Conservation (phyloP, 1,139 yeast genomes). For the Hyphopichia fennica region DNA sequence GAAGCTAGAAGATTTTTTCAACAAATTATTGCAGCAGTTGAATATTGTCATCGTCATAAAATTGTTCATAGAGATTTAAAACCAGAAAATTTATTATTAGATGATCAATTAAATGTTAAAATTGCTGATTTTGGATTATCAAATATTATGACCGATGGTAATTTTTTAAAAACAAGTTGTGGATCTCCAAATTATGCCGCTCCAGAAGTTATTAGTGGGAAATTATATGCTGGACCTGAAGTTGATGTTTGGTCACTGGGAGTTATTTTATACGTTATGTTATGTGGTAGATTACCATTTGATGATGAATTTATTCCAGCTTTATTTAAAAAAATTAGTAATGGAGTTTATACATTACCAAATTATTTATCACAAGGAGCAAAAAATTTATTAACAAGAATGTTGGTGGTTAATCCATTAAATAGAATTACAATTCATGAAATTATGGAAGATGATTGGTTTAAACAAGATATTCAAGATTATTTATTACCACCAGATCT, state of each 20-base stretch:
- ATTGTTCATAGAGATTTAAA: constrained; percentile 83
- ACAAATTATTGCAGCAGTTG: constrained; percentile 96
- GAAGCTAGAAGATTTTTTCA: constrained; percentile 96
- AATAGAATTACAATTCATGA: constrained; percentile 94
- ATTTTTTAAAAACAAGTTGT: constrained; percentile 91
- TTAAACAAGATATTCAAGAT: constrained; percentile 77
- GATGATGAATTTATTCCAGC: constrained; percentile 98
- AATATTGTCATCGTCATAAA: constrained; percentile 96
- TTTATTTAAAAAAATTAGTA: constrained; percentile 87
- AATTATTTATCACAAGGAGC: constrained; percentile 88
- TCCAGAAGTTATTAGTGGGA: constrained; percentile 96
- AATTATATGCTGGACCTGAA: constrained; percentile 96
- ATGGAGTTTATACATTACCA: constrained; percentile 93
- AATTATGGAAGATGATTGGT: constrained; percentile 96
- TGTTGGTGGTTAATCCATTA: constrained; percentile 95
- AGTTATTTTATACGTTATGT: constrained; percentile 92
- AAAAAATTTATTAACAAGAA: constrained; percentile 77
- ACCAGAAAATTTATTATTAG: constrained; percentile 67
- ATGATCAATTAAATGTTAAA: constrained; percentile 88
- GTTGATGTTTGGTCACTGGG: constrained; percentile 99
- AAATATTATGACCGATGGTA: constrained; percentile 97
- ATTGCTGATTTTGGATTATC: constrained; percentile 97
- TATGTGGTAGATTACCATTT: constrained; percentile 95
- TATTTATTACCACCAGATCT: constrained; percentile 75
- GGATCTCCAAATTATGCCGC: constrained; percentile 99